Conservation (phyloP, 805 yeast genomes). For the Metschnikowia aberdeeniae region DNA sequence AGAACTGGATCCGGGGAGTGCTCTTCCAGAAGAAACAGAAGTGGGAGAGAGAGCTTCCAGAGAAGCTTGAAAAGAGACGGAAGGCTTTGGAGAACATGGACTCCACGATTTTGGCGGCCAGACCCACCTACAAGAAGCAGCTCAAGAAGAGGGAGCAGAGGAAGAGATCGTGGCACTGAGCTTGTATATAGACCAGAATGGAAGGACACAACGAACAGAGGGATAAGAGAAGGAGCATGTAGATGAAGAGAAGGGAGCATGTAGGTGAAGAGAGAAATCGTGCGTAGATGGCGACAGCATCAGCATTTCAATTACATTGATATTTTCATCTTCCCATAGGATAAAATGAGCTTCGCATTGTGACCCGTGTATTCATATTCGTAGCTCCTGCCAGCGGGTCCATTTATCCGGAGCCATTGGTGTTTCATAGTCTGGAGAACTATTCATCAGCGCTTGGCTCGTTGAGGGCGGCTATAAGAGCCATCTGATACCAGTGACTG, state of each 20-base stretch:
- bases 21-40: slow-evolving; percentile 73
- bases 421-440: too few relatives aligned
- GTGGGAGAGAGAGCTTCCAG: slow-evolving; percentile 66
- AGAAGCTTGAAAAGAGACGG: slow-evolving; percentile 54
- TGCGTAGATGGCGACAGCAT: too few relatives aligned
- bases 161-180: slow-evolving; percentile 34
- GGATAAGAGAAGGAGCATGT: background rate
- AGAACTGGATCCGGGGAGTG: slow-evolving; percentile 73
- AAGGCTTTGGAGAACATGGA: slow-evolving; percentile 68
- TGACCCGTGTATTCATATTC: too few relatives aligned
- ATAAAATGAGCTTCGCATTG: too few relatives aligned
- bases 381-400: too few relatives aligned
- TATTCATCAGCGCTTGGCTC: too few relatives aligned
- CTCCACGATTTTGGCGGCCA: slow-evolving; percentile 58
- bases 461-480: too few relatives aligned
- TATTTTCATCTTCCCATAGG: too few relatives aligned
- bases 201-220: background rate
- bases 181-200: slow-evolving; percentile 9
- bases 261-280: too few relatives aligned
- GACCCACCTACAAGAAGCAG: slow-evolving; percentile 44
- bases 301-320: too few relatives aligned
- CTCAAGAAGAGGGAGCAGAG: slow-evolving; percentile 32
- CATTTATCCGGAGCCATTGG: too few relatives aligned
- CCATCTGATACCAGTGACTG: too few relatives aligned
- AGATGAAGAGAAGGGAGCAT: background rate